These are phyloP conservation scores for Carallia brachiata DNA, from an alignment of 345 rosid species.

Conservation along the genomic window DNA sequence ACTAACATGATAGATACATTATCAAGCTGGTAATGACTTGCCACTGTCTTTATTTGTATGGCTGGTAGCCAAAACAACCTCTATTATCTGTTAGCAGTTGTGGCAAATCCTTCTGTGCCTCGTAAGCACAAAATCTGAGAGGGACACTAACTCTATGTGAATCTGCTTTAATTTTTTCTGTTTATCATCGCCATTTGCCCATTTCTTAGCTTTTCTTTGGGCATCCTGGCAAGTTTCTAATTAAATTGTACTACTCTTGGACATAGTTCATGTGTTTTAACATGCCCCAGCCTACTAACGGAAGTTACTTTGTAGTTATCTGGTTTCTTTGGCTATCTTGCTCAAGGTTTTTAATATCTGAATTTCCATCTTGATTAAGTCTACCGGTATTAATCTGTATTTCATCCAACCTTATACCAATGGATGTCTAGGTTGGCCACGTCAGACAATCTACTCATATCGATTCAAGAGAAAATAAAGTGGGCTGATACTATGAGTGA, in stretches of 20 bases:
- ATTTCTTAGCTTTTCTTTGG: no score
- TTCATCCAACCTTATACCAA: background rate
- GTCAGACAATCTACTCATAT: constrained; percentile 73
- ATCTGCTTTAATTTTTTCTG: no score
- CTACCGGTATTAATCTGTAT: background rate
- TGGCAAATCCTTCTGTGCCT: background rate
- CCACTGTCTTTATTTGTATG: background rate
- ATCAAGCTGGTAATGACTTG: constrained; percentile 67
- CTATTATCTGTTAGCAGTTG: background rate
- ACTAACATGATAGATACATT: constrained; percentile 81
- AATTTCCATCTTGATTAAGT: background rate
- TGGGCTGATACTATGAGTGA: constrained; percentile 99
- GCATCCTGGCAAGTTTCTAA: no score
- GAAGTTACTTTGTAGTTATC: no score
- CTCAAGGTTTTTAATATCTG: background rate
- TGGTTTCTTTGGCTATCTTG: background rate
- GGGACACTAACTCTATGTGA: no score
- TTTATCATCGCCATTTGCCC: no score
- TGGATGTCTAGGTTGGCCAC: constrained; percentile 62
- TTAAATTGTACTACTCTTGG: no score
- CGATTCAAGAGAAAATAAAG: constrained; percentile 95
- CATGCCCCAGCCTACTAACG: no score
- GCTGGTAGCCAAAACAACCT: background rate
- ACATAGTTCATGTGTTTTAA: no score
- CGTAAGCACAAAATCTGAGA: no score